Evolutionary conservation across 108 stramenopile genomes (phyloP).

Genomic region (Fistulifera solaris): DNA sequence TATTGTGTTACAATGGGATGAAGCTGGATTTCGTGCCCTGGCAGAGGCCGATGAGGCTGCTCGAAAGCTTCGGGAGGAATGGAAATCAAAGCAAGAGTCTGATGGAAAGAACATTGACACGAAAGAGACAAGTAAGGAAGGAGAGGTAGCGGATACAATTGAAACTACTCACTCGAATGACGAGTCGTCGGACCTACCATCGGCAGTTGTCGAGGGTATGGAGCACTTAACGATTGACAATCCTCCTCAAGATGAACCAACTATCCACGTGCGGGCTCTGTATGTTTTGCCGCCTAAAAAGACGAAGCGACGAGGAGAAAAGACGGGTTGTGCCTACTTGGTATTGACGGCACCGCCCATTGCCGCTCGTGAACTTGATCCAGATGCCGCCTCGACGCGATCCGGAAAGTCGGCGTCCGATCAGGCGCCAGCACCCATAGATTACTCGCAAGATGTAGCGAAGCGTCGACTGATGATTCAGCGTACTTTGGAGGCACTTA

Average conservation of each 20-base stretch:
- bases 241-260: background rate
- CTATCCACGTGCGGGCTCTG: conserved; percentile 19
- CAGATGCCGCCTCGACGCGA: background rate
- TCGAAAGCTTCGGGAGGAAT: conserved; percentile 1
- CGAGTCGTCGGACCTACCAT: background rate
- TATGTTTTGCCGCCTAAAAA: conserved; percentile 45
- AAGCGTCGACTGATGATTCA: conserved; percentile 24
- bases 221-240: background rate
- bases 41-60: conserved; percentile 10
- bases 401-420: background rate
- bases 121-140: background rate
- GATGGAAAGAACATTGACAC: background rate
- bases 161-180: background rate
- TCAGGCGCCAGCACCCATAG: background rate
- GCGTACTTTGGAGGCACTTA: conserved; percentile 19
- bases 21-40: conserved; percentile 4
- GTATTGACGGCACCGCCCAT: conserved; percentile 35
- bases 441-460: conserved; percentile 30
- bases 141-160: too few relatives aligned
- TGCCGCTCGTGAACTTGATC: conserved; percentile 6
- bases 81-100: background rate
- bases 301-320: conserved; percentile 38
- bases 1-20: background rate
- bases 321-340: conserved; percentile 32
- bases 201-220: conserved; percentile 1